Conservation (phyloP, 208 protist species). For the Perkinsela sp. region DNA sequence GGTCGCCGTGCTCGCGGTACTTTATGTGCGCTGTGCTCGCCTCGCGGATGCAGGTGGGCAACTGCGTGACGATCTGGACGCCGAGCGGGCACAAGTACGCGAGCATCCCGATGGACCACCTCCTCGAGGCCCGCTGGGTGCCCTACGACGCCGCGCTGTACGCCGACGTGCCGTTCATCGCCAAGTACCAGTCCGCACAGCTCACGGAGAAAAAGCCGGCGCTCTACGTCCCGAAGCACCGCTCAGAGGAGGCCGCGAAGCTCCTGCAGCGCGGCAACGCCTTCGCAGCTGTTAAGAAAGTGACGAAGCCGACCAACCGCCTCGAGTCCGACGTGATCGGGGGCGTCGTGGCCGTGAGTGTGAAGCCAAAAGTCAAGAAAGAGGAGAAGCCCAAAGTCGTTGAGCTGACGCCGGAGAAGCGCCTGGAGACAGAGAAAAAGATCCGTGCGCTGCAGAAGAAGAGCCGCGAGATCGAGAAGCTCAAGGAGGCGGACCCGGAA, state of each 20-base stretch:
- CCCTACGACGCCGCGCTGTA: neutral
- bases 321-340: neutral
- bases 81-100: constrained; percentile 5
- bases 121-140: neutral
- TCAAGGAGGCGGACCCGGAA: neutral
- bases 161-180: neutral
- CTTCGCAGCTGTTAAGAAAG: neutral
- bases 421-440: neutral
- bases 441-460: neutral
- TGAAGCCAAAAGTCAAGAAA: too few relatives aligned
- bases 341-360: neutral
- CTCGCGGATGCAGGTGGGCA: constrained; percentile 6
- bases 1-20: constrained; percentile 7
- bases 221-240: neutral
- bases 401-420: too few relatives aligned
- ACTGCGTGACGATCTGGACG: constrained; percentile 6
- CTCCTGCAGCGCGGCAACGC: neutral
- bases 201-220: neutral
- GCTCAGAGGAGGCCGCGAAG: neutral
- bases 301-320: neutral
- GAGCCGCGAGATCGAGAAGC: neutral
- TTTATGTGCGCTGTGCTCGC: constrained; percentile 5
- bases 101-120: neutral
- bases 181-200: neutral
- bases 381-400: too few relatives aligned